These are phyloP conservation scores for Myxozyma nipponensis DNA, from an alignment of 805 yeast genomes.

Conservation along the genomic window DNA sequence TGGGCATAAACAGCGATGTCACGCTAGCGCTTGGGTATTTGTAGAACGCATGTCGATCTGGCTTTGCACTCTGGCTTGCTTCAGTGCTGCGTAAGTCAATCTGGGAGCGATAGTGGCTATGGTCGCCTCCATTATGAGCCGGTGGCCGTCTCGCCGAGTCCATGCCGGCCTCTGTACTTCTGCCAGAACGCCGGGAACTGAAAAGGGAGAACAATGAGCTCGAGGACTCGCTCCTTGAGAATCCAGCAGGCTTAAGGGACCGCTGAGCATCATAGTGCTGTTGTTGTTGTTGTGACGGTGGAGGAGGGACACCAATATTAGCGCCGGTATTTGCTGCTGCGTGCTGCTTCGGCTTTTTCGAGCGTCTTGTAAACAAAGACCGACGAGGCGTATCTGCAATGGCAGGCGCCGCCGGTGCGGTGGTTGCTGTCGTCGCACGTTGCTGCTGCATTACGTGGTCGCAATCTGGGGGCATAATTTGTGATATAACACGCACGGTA, in stretches of 20 bases:
- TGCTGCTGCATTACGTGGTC: too few species aligned
- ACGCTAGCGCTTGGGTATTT: not conserved
- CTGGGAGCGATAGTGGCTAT: not conserved
- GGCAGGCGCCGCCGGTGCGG: too few species aligned
- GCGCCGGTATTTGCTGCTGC: not conserved
- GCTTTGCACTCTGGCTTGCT: not conserved
- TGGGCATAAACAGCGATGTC: constrained; percentile 3
- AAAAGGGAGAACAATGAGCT: not conserved
- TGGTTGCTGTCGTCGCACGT: not conserved
- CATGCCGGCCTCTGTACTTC: not conserved
- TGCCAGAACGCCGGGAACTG: not conserved
- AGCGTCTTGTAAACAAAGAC: not conserved
- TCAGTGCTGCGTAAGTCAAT: not conserved
- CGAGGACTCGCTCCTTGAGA: not conserved
- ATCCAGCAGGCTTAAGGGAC: not conserved
- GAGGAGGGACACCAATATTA: not conserved
- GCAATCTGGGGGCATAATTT: too few species aligned
- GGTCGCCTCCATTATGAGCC: not conserved
- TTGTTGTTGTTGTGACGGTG: not conserved
- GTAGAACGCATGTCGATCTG: not conserved
- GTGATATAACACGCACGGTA: too few species aligned
- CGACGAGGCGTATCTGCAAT: not conserved
- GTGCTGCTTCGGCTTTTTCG: not conserved
- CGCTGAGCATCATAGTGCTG: not conserved
- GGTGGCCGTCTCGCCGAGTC: not conserved